A percentile compares a stretch with the other conserved stretches of the same genome.
These are phyloP conservation scores for Aspergillus transmontanensis DNA, from an alignment of 2,329 filamentous ascomycete genomes.

Conservation along the genomic window DNA sequence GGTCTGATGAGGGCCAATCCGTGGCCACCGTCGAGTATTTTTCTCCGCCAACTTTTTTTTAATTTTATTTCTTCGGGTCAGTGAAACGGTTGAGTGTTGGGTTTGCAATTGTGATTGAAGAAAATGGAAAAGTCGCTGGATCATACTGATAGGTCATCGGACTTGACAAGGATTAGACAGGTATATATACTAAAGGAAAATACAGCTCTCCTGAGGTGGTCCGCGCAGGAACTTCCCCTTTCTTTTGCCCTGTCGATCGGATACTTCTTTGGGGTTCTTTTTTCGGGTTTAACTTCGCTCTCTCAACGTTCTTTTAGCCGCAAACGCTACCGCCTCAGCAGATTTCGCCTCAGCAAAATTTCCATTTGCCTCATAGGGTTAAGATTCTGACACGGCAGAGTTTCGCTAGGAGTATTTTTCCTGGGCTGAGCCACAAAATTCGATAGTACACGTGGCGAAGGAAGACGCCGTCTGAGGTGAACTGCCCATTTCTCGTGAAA, in stretches of 20 bases:
- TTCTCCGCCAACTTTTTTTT: not conserved
- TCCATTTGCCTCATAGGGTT: not conserved
- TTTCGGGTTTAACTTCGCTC: not conserved
- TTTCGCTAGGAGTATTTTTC: not conserved
- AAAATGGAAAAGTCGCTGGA: not conserved
- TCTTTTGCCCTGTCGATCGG: constrained; percentile 2
- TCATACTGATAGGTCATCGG: not conserved
- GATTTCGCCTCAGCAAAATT: not conserved
- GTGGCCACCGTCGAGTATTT: not conserved
- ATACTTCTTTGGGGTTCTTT: not conserved
- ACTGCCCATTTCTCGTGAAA: not conserved
- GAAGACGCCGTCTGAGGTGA: not conserved
- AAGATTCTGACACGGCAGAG: not conserved
- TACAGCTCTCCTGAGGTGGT: not conserved
- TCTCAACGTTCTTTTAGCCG: constrained; percentile 1
- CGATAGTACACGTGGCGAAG: not conserved
- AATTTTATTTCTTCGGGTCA: not conserved
- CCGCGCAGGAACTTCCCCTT: not conserved
- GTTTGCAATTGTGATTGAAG: not conserved
- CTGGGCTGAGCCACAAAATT: not conserved
- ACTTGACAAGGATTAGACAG: not conserved
- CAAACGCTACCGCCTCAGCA: constrained; percentile 2
- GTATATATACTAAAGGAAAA: not conserved
- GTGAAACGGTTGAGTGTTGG: constrained; percentile 2
- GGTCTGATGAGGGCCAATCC: not conserved